A percentile compares a stretch with the other conserved stretches of the same genome.
Conservation (phyloP, 306 rosid genomes). For the Ochetophila trinervis region DNA sequence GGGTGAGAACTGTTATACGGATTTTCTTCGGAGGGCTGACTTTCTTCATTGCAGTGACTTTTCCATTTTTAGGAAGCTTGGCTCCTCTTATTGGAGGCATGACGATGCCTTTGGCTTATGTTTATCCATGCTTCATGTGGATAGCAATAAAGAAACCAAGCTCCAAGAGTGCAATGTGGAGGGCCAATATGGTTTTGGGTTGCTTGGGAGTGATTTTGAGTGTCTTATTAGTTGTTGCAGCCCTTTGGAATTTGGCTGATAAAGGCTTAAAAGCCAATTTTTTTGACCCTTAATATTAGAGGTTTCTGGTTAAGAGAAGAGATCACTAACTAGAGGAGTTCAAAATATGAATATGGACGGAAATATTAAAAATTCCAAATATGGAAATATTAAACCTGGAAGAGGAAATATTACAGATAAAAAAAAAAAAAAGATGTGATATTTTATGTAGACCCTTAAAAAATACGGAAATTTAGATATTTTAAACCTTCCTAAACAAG, state of each 20-base stretch:
- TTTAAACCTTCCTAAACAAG: too few species aligned
- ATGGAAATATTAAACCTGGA: too few species aligned
- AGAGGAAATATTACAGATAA: too few species aligned
- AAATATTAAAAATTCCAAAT: too few species aligned
- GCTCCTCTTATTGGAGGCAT: constrained; percentile 49
- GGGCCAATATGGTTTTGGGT: constrained; percentile 44
- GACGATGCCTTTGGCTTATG: constrained; percentile 55
- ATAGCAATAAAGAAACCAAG: constrained; percentile 52
- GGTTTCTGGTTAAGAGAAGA: too few species aligned
- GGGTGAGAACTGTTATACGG: constrained; percentile 31
- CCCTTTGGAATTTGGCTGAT: constrained; percentile 33
- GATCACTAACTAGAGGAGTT: too few species aligned
- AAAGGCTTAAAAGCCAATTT: constrained; percentile 56
- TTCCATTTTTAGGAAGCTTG: constrained; percentile 59
- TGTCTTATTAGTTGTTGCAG: constrained; percentile 43
- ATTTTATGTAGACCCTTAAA: too few species aligned
- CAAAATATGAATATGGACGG: too few species aligned
- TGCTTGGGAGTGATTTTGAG: constrained; percentile 48
- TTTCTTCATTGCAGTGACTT: constrained; percentile 43
- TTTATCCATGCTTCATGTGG: constrained; percentile 86
- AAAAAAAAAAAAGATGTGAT: too few species aligned
- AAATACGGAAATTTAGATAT: too few species aligned
- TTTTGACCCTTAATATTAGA: constrained; percentile 41
- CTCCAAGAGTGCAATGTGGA: constrained; percentile 29
- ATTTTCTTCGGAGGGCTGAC: constrained; percentile 53